phyloP scores from a whole-genome alignment of 1,284 basidiomycete species.

The Sanghuangporus weigelae region DNA sequence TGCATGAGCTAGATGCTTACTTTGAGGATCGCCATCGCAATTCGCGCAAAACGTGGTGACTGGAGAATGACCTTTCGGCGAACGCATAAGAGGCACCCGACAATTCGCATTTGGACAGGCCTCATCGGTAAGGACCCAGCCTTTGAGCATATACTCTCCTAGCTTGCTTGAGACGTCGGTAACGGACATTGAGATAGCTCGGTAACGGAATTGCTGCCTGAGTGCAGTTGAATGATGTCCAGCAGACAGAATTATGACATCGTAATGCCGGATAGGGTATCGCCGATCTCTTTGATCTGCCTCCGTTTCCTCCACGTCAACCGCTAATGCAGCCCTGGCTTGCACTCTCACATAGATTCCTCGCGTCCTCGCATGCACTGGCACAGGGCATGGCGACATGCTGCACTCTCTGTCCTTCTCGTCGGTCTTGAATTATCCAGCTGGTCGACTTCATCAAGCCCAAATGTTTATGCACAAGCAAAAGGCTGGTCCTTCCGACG shows the following conservation, averaged over 20 bases:
- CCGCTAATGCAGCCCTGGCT: background rate
- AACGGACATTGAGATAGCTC: slow-evolving; percentile 34
- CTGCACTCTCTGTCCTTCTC: slow-evolving; percentile 44
- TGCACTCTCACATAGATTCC: background rate
- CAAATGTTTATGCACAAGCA: slow-evolving; percentile 29
- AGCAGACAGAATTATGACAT: background rate
- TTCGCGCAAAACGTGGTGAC: slow-evolving; percentile 53
- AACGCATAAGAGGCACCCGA: slow-evolving; percentile 60
- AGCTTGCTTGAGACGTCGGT: slow-evolving; percentile 54
- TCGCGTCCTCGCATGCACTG: slow-evolving; percentile 48
- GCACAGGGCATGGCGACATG: slow-evolving; percentile 54
- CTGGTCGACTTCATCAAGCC: slow-evolving; percentile 30
- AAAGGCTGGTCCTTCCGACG: slow-evolving; percentile 53
- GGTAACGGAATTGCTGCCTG: background rate
- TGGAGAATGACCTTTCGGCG: slow-evolving; percentile 48
- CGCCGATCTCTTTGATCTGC: background rate
- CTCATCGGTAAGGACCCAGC: slow-evolving; percentile 71
- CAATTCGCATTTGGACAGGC: slow-evolving; percentile 54
- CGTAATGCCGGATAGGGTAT: background rate
- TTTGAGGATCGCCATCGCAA: slow-evolving; percentile 41
- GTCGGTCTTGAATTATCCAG: slow-evolving; percentile 40
- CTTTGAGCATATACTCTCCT: slow-evolving; percentile 69
- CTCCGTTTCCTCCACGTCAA: slow-evolving; percentile 14
- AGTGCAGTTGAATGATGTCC: background rate
- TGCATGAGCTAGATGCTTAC: slow-evolving; percentile 23